Conservation (phyloP, 2,329 filamentous ascomycete genomes). For the Verticillium alfalfae region DNA sequence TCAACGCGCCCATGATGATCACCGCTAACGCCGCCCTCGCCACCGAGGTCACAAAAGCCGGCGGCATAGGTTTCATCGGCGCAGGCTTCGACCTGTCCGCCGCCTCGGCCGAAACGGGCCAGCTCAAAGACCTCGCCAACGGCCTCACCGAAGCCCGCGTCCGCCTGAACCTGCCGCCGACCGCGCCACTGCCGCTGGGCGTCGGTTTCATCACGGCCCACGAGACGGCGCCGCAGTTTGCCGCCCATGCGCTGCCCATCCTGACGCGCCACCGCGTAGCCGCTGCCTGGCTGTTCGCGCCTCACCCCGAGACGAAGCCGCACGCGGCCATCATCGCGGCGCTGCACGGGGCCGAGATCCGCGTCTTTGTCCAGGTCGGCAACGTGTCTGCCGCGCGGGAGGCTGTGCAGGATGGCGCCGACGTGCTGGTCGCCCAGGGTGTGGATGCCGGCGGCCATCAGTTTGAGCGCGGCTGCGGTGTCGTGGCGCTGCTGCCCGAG, state of each 20-base stretch:
- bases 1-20: constrained; percentile 30
- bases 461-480: constrained; percentile 44
- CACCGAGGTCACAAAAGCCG: constrained; percentile 29
- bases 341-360: constrained; percentile 28
- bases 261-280: constrained; percentile 47
- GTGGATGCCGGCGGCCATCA: constrained; percentile 62
- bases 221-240: constrained; percentile 30
- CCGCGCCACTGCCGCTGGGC: constrained; percentile 40
- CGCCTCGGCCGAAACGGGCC: constrained; percentile 14
- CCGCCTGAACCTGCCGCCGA: constrained; percentile 16
- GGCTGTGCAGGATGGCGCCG: constrained; percentile 40
- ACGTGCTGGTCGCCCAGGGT: constrained; percentile 59
- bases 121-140: constrained; percentile 23
- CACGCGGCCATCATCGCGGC: constrained; percentile 28
- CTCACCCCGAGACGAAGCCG: constrained; percentile 34
- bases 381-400: constrained; percentile 50
- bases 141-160: constrained; percentile 21
- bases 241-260: constrained; percentile 39
- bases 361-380: constrained; percentile 57
- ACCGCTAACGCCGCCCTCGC: constrained; percentile 24
- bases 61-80: constrained; percentile 29
- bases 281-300: constrained; percentile 64
- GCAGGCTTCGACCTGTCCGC: constrained; percentile 21
- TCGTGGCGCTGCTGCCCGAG: constrained; percentile 54
- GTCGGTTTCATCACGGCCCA: constrained; percentile 59